Evolutionary conservation across 352 stramenopile species (phyloP).

Genomic region (Globisporangium okanoganense): DNA sequence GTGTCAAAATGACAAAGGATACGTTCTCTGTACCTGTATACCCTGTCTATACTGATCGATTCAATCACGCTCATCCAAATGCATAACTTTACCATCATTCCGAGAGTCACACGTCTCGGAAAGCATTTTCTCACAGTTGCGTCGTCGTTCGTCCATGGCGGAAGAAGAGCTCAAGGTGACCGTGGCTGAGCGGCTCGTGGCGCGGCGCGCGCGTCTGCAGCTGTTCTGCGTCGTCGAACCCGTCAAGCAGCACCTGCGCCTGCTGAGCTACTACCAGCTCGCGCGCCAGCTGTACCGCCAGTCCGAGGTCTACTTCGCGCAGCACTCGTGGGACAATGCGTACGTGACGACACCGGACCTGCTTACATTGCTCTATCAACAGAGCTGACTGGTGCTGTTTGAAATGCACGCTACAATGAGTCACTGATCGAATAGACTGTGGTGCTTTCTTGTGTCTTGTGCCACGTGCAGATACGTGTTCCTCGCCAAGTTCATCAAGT

Average conservation of each 20-base stretch:
- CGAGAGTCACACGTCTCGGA: not conserved
- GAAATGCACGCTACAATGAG: too few relatives aligned
- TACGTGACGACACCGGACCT: too few relatives aligned
- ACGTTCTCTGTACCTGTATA: not conserved
- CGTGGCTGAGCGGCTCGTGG: slow-evolving; percentile 52
- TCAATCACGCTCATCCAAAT: too few relatives aligned
- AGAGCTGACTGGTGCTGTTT: not conserved
- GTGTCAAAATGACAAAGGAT: too few relatives aligned
- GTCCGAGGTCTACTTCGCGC: slow-evolving; percentile 59
- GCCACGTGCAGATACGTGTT: slow-evolving; percentile 61
- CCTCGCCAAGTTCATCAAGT: slow-evolving; percentile 83
- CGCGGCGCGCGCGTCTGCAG: slow-evolving; percentile 52
- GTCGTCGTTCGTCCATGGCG: slow-evolving; percentile 4
- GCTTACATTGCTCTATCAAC: too few relatives aligned
- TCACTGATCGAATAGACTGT: not conserved
- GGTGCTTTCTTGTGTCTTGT: not conserved
- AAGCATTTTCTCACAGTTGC: not conserved
- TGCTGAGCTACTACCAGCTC: slow-evolving; percentile 69
- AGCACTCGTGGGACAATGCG: slow-evolving; percentile 69
- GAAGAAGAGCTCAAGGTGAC: slow-evolving; percentile 18
- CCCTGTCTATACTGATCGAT: too few relatives aligned
- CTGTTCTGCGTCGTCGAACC: slow-evolving; percentile 57
- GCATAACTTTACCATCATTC: slow-evolving; percentile 3
- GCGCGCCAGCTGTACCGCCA: slow-evolving; percentile 75
- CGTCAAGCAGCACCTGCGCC: slow-evolving; percentile 57